A percentile compares a stretch with the other conserved stretches of the same genome.
These are phyloP conservation scores for Botrytis aclada DNA, from an alignment of 2,329 filamentous ascomycete genomes.

Conservation along the genomic window DNA sequence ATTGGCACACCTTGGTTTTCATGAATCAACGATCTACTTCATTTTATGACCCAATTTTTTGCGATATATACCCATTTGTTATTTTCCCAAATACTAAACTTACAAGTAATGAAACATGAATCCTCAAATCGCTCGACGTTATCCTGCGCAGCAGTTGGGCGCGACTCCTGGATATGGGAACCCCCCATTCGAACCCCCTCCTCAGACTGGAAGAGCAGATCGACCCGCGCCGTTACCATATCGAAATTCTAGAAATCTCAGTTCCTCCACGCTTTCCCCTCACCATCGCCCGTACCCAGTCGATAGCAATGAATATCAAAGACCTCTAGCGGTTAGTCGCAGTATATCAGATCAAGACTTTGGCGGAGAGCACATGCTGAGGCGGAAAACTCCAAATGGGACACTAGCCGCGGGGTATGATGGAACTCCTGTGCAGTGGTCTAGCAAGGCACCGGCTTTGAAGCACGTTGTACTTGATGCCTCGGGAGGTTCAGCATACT, in stretches of 20 bases:
- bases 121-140: slow-evolving; percentile 45
- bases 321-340: slow-evolving; percentile 20
- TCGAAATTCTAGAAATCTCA: slow-evolving; percentile 34
- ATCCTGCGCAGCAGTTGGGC: slow-evolving; percentile 38
- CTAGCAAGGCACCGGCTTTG: slow-evolving; percentile 68
- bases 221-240: slow-evolving; percentile 29
- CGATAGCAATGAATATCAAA: slow-evolving; percentile 26
- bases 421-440: slow-evolving; percentile 71
- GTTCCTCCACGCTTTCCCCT: slow-evolving; percentile 24
- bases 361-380: slow-evolving; percentile 59
- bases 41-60: slow-evolving; percentile 23
- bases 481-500: slow-evolving; percentile 33
- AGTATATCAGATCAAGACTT: slow-evolving; percentile 46
- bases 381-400: slow-evolving; percentile 92
- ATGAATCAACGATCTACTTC: slow-evolving; percentile 26
- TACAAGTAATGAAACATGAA: slow-evolving; percentile 42
- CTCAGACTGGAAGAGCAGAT: slow-evolving; percentile 27
- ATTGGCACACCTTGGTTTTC: slow-evolving; percentile 35
- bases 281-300: slow-evolving; percentile 34
- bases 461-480: slow-evolving; percentile 80
- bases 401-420: slow-evolving; percentile 90
- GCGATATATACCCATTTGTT: slow-evolving; percentile 25
- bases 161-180: slow-evolving; percentile 32
- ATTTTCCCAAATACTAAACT: slow-evolving; percentile 19
- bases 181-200: slow-evolving; percentile 31